Conservation (phyloP, 2,329 filamentous ascomycete species). For the Sordariomycetes sp. region DNA sequence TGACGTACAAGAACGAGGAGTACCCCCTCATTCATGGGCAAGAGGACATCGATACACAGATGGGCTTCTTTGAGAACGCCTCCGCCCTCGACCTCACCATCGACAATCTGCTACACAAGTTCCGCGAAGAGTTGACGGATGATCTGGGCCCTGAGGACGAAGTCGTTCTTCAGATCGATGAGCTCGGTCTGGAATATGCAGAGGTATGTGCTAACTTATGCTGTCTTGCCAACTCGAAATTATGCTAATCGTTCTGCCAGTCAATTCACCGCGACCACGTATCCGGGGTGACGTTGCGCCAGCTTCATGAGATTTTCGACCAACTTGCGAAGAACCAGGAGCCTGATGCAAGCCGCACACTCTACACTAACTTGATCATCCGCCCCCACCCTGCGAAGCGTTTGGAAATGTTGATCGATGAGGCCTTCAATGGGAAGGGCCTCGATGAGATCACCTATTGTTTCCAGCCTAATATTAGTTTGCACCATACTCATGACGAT, state of each 20-base stretch:
- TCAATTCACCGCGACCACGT: conserved; percentile 20
- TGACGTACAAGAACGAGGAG: conserved; percentile 28
- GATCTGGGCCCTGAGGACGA: conserved; percentile 33
- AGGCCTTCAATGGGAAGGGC: conserved; percentile 24
- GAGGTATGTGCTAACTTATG: conserved; percentile 22
- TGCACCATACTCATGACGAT: conserved; percentile 7
- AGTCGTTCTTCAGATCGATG: conserved; percentile 35
- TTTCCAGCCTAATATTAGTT: conserved; percentile 16
- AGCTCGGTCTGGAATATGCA: conserved; percentile 37
- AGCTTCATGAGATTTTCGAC: conserved; percentile 28
- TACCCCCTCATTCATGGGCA: conserved; percentile 23
- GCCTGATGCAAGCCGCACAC: conserved; percentile 19
- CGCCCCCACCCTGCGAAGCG: conserved; percentile 23
- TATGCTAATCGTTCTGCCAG: conserved; percentile 13
- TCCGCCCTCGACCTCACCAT: conserved; percentile 28
- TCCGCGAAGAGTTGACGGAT: conserved; percentile 30
- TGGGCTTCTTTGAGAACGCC: conserved; percentile 30
- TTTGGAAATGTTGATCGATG: conserved; percentile 24
- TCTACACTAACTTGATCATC: conserved; percentile 28
- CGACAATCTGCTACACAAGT: conserved; percentile 25
- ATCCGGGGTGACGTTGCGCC: conserved; percentile 21
- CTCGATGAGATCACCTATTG: conserved; percentile 25
- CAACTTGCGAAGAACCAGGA: conserved; percentile 29
- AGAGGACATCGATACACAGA: conserved; percentile 12
- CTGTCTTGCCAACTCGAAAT: conserved; percentile 8